Conservation (phyloP, 1,284 basidiomycete species). For the Acaromyces ingoldii region DNA sequence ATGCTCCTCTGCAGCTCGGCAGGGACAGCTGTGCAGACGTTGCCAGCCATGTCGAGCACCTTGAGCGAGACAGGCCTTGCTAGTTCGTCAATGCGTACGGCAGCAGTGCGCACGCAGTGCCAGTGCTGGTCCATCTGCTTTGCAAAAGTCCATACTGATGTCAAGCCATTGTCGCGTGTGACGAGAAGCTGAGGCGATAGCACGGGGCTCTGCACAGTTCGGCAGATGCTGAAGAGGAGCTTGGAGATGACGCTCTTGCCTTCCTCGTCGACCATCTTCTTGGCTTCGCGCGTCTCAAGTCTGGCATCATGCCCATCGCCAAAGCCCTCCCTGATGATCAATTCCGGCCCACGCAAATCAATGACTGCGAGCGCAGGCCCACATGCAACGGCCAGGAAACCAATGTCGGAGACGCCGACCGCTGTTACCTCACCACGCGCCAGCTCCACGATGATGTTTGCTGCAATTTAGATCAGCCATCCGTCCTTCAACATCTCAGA, state of each 20-base stretch:
- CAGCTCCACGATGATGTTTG: slow-evolving; percentile 32
- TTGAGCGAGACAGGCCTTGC: slow-evolving; percentile 9
- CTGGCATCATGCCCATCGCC: slow-evolving; percentile 17
- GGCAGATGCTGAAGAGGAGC: slow-evolving; percentile 33
- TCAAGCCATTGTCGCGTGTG: slow-evolving; percentile 25
- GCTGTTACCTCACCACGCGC: slow-evolving; percentile 34
- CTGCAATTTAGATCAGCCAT: slow-evolving; percentile 2
- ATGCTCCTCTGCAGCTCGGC: slow-evolving; percentile 28
- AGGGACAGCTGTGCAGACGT: slow-evolving; percentile 17
- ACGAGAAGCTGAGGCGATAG: slow-evolving; percentile 40
- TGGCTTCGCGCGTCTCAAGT: slow-evolving; percentile 5
- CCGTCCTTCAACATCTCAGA: neutral
- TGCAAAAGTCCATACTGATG: slow-evolving; percentile 40
- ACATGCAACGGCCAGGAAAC: slow-evolving; percentile 39
- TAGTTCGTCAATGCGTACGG: slow-evolving; percentile 26
- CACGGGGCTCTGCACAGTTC: slow-evolving; percentile 25
- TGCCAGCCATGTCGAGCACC: slow-evolving; percentile 33
- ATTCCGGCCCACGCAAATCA: slow-evolving; percentile 35
- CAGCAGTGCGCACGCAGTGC: slow-evolving; percentile 25
- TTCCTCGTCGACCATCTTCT: slow-evolving; percentile 33
- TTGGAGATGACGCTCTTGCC: slow-evolving; percentile 24
- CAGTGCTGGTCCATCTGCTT: slow-evolving; percentile 29
- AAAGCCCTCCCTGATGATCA: slow-evolving; percentile 41
- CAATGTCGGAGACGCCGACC: slow-evolving; percentile 31
- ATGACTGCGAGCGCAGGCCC: slow-evolving; percentile 37